Base-by-base conservation (phyloP, 208 protist genomes). In the Trypanosoma mega region DNA sequence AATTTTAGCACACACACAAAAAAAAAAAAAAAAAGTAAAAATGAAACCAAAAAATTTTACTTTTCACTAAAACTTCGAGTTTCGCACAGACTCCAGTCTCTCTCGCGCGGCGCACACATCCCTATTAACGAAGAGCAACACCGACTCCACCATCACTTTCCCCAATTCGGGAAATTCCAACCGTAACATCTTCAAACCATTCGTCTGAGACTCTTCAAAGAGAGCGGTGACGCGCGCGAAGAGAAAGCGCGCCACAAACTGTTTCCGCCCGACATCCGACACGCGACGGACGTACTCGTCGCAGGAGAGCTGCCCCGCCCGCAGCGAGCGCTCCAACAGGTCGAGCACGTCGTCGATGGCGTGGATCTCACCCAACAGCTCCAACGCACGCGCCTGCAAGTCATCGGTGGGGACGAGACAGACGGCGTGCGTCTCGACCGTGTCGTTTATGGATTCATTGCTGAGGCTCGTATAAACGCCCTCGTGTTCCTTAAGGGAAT, bases 211-310 rank as follows among this genome's bases (percentile, higher is more conserved):
- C 16, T 45, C 47, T 20, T 47, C 48, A 18, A 66, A 27, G 7
- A 39, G 31, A n/a, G 48, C 60, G 18, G 57, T 57, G 4, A 83
- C 68, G 2, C 70, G 78, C 16, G 63, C 60, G 47, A 87, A 87
- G 16, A 88, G 60, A 64, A 90, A 88, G 16, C 80, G 76, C 1
- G 76, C 74, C 24, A 83, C 69, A 61, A 95, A 95, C 65, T 90
- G 78, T n/a, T 82, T 61, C 6, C 88, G 72, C 3, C 80, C 82
- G 20, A 87, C 71, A 56, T 90, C 80, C 1, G 80, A 85, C 20
- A 95, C 80, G 23, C 64, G 64, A 58, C 85, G 81, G 3, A 95
- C 76, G 57, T 91, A 95, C 49, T 91, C 85, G 29, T 95, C 85
- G 47, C 77, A 87, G 23, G 72, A 75, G 7, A 95, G 43, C 30